Evolutionary conservation across 257 asterid genomes (phyloP).

Genomic region (Fraxinus americana): DNA sequence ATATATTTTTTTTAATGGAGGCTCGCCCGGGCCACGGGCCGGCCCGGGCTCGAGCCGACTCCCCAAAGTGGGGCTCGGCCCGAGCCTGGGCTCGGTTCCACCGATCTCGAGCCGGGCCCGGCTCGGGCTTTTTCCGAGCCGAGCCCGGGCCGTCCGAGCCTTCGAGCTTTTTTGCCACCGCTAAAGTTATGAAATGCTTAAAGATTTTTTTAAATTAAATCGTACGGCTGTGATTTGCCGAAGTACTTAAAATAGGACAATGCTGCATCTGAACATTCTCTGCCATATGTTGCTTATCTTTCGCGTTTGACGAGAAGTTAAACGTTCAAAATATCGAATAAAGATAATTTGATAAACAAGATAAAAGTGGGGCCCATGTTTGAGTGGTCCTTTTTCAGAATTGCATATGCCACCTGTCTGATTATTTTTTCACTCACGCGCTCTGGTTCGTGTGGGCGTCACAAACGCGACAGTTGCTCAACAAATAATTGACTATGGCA

Average conservation of each 20-base stretch:
- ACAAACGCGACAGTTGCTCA: neutral
- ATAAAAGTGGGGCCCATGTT: neutral
- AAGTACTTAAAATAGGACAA: neutral
- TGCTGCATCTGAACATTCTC: neutral
- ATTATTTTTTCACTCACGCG: neutral
- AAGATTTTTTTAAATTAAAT: neutral
- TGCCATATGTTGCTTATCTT: neutral
- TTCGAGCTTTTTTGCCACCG: too few species aligned
- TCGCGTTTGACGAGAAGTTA: neutral
- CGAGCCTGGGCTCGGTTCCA: too few species aligned
- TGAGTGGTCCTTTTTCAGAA: neutral
- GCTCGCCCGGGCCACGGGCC: too few species aligned
- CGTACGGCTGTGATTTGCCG: neutral
- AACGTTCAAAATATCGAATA: neutral
- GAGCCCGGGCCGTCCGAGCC: too few species aligned
- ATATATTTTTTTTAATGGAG: too few species aligned
- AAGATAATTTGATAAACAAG: neutral
- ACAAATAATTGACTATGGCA: too few species aligned
- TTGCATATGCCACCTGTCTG: neutral
- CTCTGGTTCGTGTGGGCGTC: neutral
- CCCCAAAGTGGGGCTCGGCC: too few species aligned
- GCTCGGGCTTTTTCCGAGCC: too few species aligned
- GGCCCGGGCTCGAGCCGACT: too few species aligned
- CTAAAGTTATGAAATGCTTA: neutral
- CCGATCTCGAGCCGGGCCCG: too few species aligned